Base-by-base conservation (phyloP, 371 early-diverging fungal species). In the Rhizopus stolonifer region DNA sequence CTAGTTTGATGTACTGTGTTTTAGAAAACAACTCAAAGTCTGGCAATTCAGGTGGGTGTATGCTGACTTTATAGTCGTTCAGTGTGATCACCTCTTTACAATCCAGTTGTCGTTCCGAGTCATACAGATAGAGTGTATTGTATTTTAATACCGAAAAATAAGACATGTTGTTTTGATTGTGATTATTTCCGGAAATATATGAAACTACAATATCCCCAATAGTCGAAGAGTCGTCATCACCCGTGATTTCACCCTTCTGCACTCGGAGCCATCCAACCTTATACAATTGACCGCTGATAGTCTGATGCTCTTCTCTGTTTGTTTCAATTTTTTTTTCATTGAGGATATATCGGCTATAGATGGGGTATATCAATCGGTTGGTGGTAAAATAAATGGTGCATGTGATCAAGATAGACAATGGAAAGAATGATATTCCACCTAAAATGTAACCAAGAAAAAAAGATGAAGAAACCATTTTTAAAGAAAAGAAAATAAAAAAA, bases 41-140 rank as follows among this genome's bases (percentile, higher is more conserved):
- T 19, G 78, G 71, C 15, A 88, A 54, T 13, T 67, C 72, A 17
- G 70, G 70, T 3, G 86, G 85, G 59, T 86, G 85, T 32, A 90
- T 77, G 22, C 74, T 54, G 18, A 92, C 88, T 7, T 67, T 70
- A 62, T 85, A 83, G 45, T 89, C 64, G 6, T 82, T 67, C 60
- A 92, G 66, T 9, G 78, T 74, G 11, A 93, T 81, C 1, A 93
- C 89, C 4, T 83, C 81, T 33, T 84, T 80, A 64, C 93, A 92
- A 50, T 93, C 91, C 42, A 82, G 60, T 63, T 87, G 87, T 31
- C 83, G 77, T 54, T 92, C 94, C 33, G 86, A 84, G 47, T 90
- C 89, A 62, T 95, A 95, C 46, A 95, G 67, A 47, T 87, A 88
- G 26, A 95, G 69, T 9, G 88, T 89, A 46, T 87, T 83, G 66